Evolutionary conservation across 768 basidiomycete species (phyloP).

Genomic region (Russula virescens): DNA sequence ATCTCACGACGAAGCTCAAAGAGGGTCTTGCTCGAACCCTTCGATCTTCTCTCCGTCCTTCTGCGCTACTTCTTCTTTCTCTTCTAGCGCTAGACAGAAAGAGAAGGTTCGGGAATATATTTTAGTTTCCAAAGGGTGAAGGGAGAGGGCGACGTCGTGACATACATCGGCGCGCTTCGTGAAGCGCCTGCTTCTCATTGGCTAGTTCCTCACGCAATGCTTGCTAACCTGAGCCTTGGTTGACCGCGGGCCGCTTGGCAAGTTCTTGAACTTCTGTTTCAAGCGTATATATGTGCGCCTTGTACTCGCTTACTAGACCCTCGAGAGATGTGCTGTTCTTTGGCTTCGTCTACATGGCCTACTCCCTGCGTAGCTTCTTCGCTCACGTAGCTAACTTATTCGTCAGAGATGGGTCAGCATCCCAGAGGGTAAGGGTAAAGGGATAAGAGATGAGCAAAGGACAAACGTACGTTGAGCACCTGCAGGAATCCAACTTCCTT

Average conservation of each 20-base stretch:
- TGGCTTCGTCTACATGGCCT: slow-evolving; percentile 33
- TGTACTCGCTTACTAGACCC: slow-evolving; percentile 49
- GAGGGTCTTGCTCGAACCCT: slow-evolving; percentile 65
- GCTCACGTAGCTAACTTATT: slow-evolving; percentile 55
- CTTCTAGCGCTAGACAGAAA: slow-evolving; percentile 39
- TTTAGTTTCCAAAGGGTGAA: too few relatives aligned
- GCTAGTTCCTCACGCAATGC: slow-evolving; percentile 39
- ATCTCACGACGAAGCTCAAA: slow-evolving; percentile 76
- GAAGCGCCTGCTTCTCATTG: slow-evolving; percentile 30
- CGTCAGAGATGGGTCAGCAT: neutral
- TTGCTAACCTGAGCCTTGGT: slow-evolving; percentile 29
- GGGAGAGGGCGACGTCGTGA: neutral
- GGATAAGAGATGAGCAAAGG: neutral
- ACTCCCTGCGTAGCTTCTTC: slow-evolving; percentile 42
- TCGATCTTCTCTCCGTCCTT: slow-evolving; percentile 53
- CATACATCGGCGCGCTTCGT: slow-evolving; percentile 40
- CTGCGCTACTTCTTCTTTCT: slow-evolving; percentile 34
- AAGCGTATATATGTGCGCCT: slow-evolving; percentile 42
- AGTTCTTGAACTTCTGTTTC: slow-evolving; percentile 44
- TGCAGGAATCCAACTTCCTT: slow-evolving; percentile 62
- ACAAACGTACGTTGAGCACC: slow-evolving; percentile 53
- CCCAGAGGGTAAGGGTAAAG: too few relatives aligned
- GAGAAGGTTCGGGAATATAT: too few relatives aligned
- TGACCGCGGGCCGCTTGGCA: slow-evolving; percentile 32
- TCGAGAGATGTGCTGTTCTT: too few relatives aligned